These are phyloP conservation scores for Stenocarpella maydis DNA, from an alignment of 2,329 filamentous ascomycete genomes.

Conservation along the genomic window DNA sequence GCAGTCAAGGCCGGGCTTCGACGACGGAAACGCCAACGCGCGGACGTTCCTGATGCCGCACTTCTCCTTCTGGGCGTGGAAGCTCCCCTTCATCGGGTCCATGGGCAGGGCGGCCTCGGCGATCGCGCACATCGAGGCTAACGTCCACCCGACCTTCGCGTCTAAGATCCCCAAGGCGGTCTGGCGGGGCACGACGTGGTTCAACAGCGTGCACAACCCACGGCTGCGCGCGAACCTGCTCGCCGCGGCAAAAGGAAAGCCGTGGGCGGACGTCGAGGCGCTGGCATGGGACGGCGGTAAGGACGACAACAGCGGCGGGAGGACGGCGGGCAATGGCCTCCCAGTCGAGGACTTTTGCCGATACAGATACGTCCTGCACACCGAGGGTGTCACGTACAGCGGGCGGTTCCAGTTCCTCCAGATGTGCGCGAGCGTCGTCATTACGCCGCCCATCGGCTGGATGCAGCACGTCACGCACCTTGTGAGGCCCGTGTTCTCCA, in stretches of 20 bases:
- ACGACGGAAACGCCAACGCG: constrained; percentile 37
- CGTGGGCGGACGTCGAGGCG: constrained; percentile 59
- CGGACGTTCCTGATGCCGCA: constrained; percentile 62
- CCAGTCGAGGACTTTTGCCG: constrained; percentile 59
- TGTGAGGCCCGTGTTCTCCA: constrained; percentile 53
- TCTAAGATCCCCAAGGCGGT: constrained; percentile 53
- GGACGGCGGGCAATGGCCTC: constrained; percentile 53
- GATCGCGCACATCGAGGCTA: constrained; percentile 49
- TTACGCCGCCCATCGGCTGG: constrained; percentile 57
- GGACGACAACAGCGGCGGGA: constrained; percentile 38
- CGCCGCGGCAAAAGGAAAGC: constrained; percentile 43
- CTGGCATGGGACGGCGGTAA: constrained; percentile 45
- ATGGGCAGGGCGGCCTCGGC: constrained; percentile 49
- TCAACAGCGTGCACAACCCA: constrained; percentile 54
- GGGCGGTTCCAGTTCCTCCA: constrained; percentile 61
- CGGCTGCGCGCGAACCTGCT: constrained; percentile 53
- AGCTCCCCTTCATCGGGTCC: constrained; percentile 57
- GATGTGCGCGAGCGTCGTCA: constrained; percentile 56
- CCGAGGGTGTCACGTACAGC: constrained; percentile 62
- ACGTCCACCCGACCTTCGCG: constrained; percentile 36
- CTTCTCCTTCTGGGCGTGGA: constrained; percentile 65
- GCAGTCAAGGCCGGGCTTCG: constrained; percentile 37
- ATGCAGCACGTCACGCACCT: constrained; percentile 60
- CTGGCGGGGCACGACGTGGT: constrained; percentile 62
- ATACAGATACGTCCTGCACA: constrained; percentile 61